Evolutionary conservation across 1,139 yeast species (phyloP), one percentile per base, ranked within the genome.

Genomic region (Candida smagusa): DNA sequence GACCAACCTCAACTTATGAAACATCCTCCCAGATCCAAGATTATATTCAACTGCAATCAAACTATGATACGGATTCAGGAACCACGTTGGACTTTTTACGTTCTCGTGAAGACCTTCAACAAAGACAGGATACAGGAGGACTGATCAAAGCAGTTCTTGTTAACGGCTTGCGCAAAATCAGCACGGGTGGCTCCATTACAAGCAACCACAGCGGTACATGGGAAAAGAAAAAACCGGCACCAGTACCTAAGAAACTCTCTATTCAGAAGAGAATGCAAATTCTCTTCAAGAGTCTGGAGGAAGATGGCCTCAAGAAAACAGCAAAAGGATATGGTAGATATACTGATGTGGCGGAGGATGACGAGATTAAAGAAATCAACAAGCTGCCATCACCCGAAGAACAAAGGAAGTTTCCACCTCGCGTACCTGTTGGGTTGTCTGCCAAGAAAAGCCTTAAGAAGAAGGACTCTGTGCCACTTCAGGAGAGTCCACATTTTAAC

Each of bases 311-410:
- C 0, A 55, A 67, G 13, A 79, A 75, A 49, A 80, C 89, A 0
- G 95, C 95, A 0, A 61, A 65, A 11, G 95, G 95, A 0, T 86
- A 86, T 53, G 95, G 95, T 2, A 76, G 77, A 49, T 84, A 72
- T 53, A 82, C 89, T 1, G 84, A 77, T 37, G 50, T 48, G n/a
- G 55, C 54, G 21, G 68, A 54, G 21, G 49, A 53, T 6, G 71
- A 64, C n/a, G 75, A 70, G 36, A 50, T 70, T 16, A 61, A 59
- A 4, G 72, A 72, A 2, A 70, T 70, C 16, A 70, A 70, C 37
- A 36, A 41, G 25, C 38, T 39, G 30, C 41, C 41, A 7, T 40
- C 46, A 7, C 36, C 45, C 3, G 32, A 41, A 12, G 37, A 38
- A 3, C 35, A 25, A 41, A 37, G 27, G 12, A 43, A 53, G 31